Evolutionary conservation across 73 alveolate genomes (phyloP), one percentile per base, ranked within the genome.

Genomic region (Paramecium bursaria): DNA sequence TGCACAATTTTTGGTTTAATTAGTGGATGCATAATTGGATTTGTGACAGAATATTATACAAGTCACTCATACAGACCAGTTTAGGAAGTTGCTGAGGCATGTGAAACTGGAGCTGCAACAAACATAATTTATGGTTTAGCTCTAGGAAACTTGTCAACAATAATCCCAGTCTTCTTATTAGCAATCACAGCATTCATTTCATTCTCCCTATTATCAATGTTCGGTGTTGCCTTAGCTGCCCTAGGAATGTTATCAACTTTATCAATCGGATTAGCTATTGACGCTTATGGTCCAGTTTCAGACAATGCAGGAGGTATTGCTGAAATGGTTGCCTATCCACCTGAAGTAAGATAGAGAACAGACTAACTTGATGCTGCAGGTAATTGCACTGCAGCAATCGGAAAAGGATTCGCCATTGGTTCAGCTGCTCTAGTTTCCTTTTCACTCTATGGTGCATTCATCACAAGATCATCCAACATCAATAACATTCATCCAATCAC

Each of bases 241-340:
- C 86, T 91, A 23, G 96, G 96, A 75, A 91, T 91, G 96, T 90
- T 91, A 19, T 88, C 94, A 0, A 91, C 92, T 22, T 53, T 91
- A 30, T 46, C 93, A 29, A 85, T 91, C 46, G 96, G 91, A 31
- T 85, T 91, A 27, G 87, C 92, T 25, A 91, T 91, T 73, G 93
- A 87, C 57, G 96, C 93, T 4, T 91, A 87, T 52, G 96, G 96
- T 13, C 96, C 96, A 11, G 91, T 91, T 29, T 46, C 93, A 25
- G 96, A 91, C 82, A 91, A 91, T 73, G 96, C 96, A 46, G 96
- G 96, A 46, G 96, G 96, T 48, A 91, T 91, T 47, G 96, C 91
- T n/a, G 93, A 91, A 52, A 91, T 91, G 96, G 73, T 85, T 73
- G 96, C 82, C 19, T 53, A 53, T 48, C 90, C 86, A 11, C 75